Percentiles rank a stretch among this genome's conserved stretches.
phyloP scores from a whole-genome alignment of 371 early-diverging fungal species.

The Dichotomocladium elegans region DNA sequence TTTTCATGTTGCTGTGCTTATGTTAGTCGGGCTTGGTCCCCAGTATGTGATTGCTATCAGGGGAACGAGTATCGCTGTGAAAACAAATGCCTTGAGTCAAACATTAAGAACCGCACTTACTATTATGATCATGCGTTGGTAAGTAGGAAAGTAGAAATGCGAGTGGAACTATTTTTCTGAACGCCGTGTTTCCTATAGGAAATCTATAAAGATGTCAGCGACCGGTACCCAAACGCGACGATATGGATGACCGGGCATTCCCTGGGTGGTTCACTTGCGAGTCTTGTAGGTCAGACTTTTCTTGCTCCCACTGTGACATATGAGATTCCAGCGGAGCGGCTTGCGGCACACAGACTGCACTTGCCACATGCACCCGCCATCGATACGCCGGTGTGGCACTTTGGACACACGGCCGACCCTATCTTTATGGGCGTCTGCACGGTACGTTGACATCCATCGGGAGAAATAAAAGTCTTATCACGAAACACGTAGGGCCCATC shows the following conservation, averaged over 20 bases:
- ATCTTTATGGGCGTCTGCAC: constrained; percentile 88
- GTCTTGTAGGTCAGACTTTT: constrained; percentile 82
- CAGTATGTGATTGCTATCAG: constrained; percentile 82
- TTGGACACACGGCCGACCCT: constrained; percentile 93
- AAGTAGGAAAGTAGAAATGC: no score
- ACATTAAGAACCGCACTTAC: constrained; percentile 56
- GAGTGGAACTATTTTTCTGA: not conserved
- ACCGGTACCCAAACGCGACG: constrained; percentile 63
- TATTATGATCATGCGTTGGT: constrained; percentile 86
- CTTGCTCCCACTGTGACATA: constrained; percentile 85
- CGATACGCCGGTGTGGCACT: constrained; percentile 81
- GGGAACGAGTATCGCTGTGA: constrained; percentile 60
- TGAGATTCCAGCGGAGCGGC: constrained; percentile 86
- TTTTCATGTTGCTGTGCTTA: constrained; percentile 97
- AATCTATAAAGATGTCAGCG: constrained; percentile 48
- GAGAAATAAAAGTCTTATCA: not conserved
- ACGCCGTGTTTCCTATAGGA: constrained; percentile 15
- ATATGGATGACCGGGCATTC: constrained; percentile 94
- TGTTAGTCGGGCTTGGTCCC: constrained; percentile 79
- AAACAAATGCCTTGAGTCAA: constrained; percentile 58
- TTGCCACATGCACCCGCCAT: constrained; percentile 56
- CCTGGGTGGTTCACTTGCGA: constrained; percentile 85
- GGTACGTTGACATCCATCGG: constrained; percentile 9
- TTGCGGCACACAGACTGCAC: constrained; percentile 79
- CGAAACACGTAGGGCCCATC: constrained; percentile 51